Base-by-base conservation (phyloP, 1,139 yeast species). In the Debaryomyces psychrophilus region DNA sequence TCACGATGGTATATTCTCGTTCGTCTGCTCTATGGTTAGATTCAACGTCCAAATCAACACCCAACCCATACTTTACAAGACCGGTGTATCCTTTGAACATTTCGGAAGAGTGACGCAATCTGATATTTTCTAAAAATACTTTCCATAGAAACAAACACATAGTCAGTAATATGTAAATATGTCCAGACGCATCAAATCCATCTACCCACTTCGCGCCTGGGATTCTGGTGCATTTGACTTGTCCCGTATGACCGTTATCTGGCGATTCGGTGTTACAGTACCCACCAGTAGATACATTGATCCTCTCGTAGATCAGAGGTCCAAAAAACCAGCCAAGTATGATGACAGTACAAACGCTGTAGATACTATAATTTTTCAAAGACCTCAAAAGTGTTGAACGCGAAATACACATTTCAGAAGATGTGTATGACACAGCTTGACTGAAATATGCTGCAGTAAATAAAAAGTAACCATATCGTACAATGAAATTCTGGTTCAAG, bases 111-210 rank as follows among this genome's bases (percentile, higher is more conserved):
- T 38, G 25, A 20, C 44, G 43, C 14, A 45, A 22, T 36, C 50
- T 37, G 36, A 53, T 28, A 41, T 57, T 43, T 12, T 53, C 47
- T 37, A 47, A 44, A 36, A 72, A 44, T 47, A 73, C 79, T 37
- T 66, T 57, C 68, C 77, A 64, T 2, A 77, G 48, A 6, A 79
- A 61, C 48, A 79, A 55, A 46, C 82, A 73, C 37, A 78, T 65
- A n/a, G 81, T 76, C 1, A 75, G 62, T 3, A 83, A 54, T 40
- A 83, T 72, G 54, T 80, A 79, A 49, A 76, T 77, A 59, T 85
- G 90, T 0, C 90, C 89, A 23, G 88, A 82, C 1, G 78, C 62
- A 58, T 84, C 89, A 51, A 81, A 81, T 18, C 64, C 63, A 2
- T 48, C 49, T 47, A 35, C 29, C 41, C 51, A 48, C 14, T 26